Percentiles rank a stretch among this genome's conserved stretches.
Evolutionary conservation across 108 stramenopile genomes (phyloP).

Genomic region (Cyclostephanos tholiformis): DNA sequence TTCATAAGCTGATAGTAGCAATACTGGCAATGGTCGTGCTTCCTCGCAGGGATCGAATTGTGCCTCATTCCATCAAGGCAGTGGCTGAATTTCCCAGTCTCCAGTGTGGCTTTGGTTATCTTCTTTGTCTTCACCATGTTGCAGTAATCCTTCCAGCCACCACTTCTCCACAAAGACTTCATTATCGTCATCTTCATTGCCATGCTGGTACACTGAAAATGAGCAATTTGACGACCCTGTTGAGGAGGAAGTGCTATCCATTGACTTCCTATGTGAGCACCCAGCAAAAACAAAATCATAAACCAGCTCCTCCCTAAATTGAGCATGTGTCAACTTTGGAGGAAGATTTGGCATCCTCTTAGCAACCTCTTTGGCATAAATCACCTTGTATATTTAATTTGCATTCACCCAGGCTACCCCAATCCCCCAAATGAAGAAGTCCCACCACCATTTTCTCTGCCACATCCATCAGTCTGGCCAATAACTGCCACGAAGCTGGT

Average conservation of each 20-base stretch:
- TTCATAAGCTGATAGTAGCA: neutral
- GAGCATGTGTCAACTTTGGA: constrained; percentile 18
- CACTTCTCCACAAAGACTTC: no score
- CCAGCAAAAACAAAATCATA: constrained; percentile 2
- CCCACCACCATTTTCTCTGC: constrained; percentile 49
- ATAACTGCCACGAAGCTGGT: constrained; percentile 34
- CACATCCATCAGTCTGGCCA: constrained; percentile 28
- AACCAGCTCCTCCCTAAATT: constrained; percentile 16
- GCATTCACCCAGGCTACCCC: constrained; percentile 27
- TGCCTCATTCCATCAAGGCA: neutral
- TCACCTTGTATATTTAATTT: constrained; percentile 9
- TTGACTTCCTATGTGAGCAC: neutral
- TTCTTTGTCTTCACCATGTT: constrained; percentile 25
- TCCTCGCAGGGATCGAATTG: neutral
- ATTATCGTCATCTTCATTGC: neutral
- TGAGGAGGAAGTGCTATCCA: neutral
- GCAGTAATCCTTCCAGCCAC: no score
- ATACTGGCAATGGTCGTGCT: constrained; percentile 1
- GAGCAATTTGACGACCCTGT: neutral
- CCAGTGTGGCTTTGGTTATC: constrained; percentile 51
- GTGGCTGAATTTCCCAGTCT: constrained; percentile 18
- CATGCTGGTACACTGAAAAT: neutral
- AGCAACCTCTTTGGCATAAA: constrained; percentile 10
- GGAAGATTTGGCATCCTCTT: constrained; percentile 4
- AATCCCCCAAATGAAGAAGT: constrained; percentile 35